phyloP scores from a whole-genome alignment of 2,329 filamentous ascomycete species.

The Fusarium solani-melongenae region DNA sequence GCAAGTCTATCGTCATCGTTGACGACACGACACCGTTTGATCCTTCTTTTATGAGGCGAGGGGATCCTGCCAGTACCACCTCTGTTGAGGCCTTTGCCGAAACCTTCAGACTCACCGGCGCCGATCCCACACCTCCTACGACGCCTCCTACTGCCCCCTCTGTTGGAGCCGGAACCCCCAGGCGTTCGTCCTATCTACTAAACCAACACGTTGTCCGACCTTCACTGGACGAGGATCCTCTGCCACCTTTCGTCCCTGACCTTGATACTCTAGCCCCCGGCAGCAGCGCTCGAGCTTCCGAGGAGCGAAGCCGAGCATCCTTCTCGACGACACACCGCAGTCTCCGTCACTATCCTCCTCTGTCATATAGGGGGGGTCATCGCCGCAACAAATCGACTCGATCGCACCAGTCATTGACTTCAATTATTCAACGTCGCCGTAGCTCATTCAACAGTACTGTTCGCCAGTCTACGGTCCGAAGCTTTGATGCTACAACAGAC shows the following conservation, averaged over 20 bases:
- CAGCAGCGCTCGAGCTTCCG: conserved; percentile 43
- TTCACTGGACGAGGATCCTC: conserved; percentile 51
- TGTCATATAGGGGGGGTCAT: conserved; percentile 51
- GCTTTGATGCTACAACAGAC: conserved; percentile 67
- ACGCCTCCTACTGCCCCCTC: conserved; percentile 63
- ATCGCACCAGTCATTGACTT: conserved; percentile 62
- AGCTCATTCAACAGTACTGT: conserved; percentile 69
- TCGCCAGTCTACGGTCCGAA: conserved; percentile 63
- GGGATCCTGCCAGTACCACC: conserved; percentile 55
- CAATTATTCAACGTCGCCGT: conserved; percentile 64
- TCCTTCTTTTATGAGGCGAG: conserved; percentile 60
- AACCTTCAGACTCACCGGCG: conserved; percentile 59
- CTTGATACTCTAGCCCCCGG: conserved; percentile 52
- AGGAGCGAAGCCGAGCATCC: conserved; percentile 49
- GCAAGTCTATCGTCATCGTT: conserved; percentile 90
- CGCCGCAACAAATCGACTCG: conserved; percentile 59
- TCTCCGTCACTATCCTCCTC: conserved; percentile 42
- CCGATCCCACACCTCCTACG: conserved; percentile 69
- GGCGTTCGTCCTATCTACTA: conserved; percentile 66
- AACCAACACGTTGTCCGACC: conserved; percentile 57
- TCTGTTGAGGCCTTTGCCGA: conserved; percentile 67
- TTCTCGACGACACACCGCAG: conserved; percentile 41
- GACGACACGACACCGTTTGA: conserved; percentile 71
- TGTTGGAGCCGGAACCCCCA: conserved; percentile 53
- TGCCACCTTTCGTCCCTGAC: conserved; percentile 62